phyloP scores from a whole-genome alignment of 192 early-diverging fungal genomes.

The Glomus cerebriforme region DNA sequence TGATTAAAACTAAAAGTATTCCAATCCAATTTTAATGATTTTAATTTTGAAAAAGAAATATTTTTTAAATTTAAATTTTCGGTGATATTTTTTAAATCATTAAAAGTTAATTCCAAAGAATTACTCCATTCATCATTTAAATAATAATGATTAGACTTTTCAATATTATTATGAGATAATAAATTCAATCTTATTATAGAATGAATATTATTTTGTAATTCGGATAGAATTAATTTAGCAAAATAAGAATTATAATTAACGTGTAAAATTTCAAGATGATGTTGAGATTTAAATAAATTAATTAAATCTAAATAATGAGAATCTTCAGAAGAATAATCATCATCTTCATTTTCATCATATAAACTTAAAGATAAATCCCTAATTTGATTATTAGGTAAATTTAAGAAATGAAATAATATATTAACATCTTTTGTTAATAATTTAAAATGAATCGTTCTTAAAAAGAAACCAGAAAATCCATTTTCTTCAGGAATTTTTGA shows the following conservation, averaged over 20 bases:
- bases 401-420: background rate
- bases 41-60: background rate
- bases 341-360: background rate
- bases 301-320: background rate
- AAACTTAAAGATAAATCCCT: background rate
- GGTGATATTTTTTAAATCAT: background rate
- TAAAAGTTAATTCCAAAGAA: background rate
- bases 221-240: background rate
- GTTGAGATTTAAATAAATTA: background rate
- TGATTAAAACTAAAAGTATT: background rate
- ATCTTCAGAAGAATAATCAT: background rate
- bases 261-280: background rate
- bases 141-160: background rate
- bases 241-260: background rate
- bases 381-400: background rate
- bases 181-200: background rate
- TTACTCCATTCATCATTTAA: background rate
- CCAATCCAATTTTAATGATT: background rate
- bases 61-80: background rate
- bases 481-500: background rate
- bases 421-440: background rate
- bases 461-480: background rate
- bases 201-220: background rate
- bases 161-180: background rate
- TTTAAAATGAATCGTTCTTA: background rate